Base-by-base conservation (phyloP, 441 rosid species). In the Euphorbia schlechtendalii region DNA sequence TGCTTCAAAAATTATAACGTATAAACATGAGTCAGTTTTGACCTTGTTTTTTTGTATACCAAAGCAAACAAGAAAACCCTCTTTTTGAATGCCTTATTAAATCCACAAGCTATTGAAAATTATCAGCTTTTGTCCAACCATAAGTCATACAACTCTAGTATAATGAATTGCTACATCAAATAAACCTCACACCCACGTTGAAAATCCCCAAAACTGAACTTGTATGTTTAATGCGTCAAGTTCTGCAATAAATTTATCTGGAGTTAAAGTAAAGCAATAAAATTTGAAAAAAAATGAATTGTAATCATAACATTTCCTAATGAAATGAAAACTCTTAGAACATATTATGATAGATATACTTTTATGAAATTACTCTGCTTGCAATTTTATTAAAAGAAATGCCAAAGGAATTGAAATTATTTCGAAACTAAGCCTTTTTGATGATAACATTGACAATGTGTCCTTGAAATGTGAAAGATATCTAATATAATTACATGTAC, bases 241-340 rank as follows among this genome's bases (percentile, higher is more conserved):
- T 38, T 18, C 24, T 51, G 14, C 4, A n/a, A 61, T 62, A 68
- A 13, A 1, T 18, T 28, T 43, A 9, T 15, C 11, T 53, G 32
- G 24, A 61, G 9, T 22, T 32, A 46, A 9, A 57, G 56, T 12
- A 8, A 56, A 66, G 43, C 34, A 38, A 17, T 56, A 56, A 62
- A 27, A 40, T 13, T 45, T 14, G 15, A 28, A 28, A 3, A 9
- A 12, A 41, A 14, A 54, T 24, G 40, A 61, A 53, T 54, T 41
- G 3, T 14, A 61, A 13, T 21, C 53, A 10, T 53, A 43, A 28
- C 40, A 17, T 14, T 3, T 41, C 24, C 34, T 49, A 52, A 38
- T 13, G 3, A 8, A 68, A 68, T 51, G 21, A 40, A 9, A 60
- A 38, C 40, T 49, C 15, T 36, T 3, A 48, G 59, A 68, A 36